Evolutionary conservation across 345 rosid species (phyloP).

Genomic region (Ceriops decandra): DNA sequence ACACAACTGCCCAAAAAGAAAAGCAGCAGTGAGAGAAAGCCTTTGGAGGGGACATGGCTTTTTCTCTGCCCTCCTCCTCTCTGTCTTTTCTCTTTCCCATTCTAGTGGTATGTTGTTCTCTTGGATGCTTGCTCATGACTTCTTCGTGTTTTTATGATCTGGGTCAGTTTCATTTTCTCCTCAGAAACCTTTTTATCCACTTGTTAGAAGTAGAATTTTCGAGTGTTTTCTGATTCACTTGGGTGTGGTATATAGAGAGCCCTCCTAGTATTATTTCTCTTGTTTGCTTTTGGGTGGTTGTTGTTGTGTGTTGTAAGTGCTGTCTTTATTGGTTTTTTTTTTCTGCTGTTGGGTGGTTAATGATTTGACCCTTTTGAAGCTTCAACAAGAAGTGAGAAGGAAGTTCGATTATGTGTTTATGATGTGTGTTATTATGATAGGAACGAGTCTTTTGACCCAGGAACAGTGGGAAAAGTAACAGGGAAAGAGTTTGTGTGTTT

Average conservation of each 20-base stretch:
- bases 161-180: slow-evolving; percentile 21
- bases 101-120: slow-evolving; percentile 25
- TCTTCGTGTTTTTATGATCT: slow-evolving; percentile 17
- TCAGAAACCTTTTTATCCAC: slow-evolving; percentile 11
- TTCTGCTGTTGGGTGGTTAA: slow-evolving; percentile 7
- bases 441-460: slow-evolving; percentile 44
- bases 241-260: no score
- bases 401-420: slow-evolving; percentile 39
- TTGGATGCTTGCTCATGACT: slow-evolving; percentile 12
- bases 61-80: slow-evolving; percentile 24
- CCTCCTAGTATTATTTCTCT: background rate
- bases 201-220: background rate
- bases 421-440: slow-evolving; percentile 31
- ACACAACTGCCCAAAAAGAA: slow-evolving; percentile 32
- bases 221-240: background rate
- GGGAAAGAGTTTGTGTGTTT: slow-evolving; percentile 10
- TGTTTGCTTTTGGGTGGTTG: background rate
- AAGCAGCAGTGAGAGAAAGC: slow-evolving; percentile 19
- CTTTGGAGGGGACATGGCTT: slow-evolving; percentile 35
- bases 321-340: no score
- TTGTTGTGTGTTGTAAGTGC: background rate
- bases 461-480: slow-evolving; percentile 29
- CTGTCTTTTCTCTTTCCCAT: background rate
- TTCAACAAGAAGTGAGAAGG: slow-evolving; percentile 30
- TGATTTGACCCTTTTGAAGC: slow-evolving; percentile 28